Percentiles rank a stretch among this genome's conserved stretches.
Evolutionary conservation across 495 filamentous ascomycete genomes (phyloP).

Genomic region (Parmelia sp.): DNA sequence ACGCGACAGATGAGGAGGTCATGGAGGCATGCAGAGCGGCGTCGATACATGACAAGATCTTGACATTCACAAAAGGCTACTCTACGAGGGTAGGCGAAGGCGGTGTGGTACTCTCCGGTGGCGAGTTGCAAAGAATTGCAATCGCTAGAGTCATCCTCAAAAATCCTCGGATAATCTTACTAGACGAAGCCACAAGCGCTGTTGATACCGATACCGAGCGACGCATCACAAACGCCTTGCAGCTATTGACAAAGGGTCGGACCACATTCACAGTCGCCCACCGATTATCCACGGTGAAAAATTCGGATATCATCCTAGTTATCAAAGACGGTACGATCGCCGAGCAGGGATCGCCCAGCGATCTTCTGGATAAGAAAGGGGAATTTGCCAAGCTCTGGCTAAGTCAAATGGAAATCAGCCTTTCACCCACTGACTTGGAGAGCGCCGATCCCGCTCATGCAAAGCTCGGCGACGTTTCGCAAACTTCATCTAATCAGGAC

Average conservation of each 20-base stretch:
- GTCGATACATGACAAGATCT: constrained; percentile 25
- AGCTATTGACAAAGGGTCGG: constrained; percentile 32
- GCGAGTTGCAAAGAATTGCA: constrained; percentile 55
- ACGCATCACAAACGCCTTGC: constrained; percentile 44
- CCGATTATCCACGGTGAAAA: constrained; percentile 36
- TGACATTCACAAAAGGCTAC: constrained; percentile 31
- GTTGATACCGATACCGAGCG: constrained; percentile 52
- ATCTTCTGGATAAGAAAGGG: constrained; percentile 35
- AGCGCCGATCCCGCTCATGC: neutral
- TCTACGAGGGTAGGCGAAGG: constrained; percentile 46
- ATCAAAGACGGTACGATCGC: constrained; percentile 32
- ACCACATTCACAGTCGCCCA: constrained; percentile 41
- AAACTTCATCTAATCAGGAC: neutral
- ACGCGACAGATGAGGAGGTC: constrained; percentile 31
- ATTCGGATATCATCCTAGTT: constrained; percentile 38
- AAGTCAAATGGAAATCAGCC: constrained; percentile 23
- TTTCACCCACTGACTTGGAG: neutral
- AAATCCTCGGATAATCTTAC: constrained; percentile 50
- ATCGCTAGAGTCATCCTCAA: constrained; percentile 54
- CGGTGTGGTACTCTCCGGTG: constrained; percentile 57
- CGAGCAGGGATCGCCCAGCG: constrained; percentile 30
- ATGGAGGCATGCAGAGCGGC: constrained; percentile 25
- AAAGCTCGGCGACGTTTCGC: neutral
- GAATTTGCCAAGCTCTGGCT: constrained; percentile 37
- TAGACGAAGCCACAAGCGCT: constrained; percentile 54